Conservation (phyloP, 306 rosid genomes). For the Herpetospermum pedunculosum region DNA sequence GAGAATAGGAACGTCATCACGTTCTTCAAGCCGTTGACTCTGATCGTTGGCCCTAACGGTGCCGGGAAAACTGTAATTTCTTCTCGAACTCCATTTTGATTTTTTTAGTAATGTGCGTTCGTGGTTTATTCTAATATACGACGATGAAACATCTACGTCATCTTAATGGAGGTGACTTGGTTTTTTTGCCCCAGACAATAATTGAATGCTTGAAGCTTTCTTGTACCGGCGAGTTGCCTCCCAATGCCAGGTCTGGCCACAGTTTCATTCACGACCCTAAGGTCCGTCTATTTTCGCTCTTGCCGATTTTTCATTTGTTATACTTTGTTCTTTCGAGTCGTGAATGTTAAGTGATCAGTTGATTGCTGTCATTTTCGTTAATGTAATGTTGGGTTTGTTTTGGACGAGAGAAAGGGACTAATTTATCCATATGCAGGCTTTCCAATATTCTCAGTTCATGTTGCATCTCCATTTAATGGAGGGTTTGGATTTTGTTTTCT, state of each 20-base stretch:
- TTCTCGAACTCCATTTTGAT: background rate
- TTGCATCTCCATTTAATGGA: background rate
- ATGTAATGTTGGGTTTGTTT: background rate
- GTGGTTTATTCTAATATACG: background rate
- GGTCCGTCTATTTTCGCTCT: conserved; percentile 25
- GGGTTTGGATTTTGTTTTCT: background rate
- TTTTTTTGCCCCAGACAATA: conserved; percentile 38
- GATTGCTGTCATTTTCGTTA: background rate
- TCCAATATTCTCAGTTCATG: background rate
- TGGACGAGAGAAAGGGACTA: background rate
- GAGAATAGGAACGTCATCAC: conserved; percentile 89
- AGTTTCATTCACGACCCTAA: conserved; percentile 97
- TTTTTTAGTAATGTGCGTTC: background rate
- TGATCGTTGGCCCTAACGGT: conserved; percentile 94
- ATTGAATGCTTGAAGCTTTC: conserved; percentile 96
- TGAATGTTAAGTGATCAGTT: background rate
- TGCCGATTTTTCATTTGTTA: background rate
- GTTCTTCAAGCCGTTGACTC: conserved; percentile 92
- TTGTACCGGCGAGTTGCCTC: conserved; percentile 93
- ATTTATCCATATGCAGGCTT: background rate
- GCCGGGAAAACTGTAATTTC: conserved; percentile 72
- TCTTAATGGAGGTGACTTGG: background rate
- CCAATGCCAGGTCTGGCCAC: conserved; percentile 93
- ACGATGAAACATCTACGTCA: background rate
- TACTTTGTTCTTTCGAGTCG: background rate